These are phyloP conservation scores for Phytophthora podocarpi DNA, from an alignment of 352 stramenopile species.

Conservation along the genomic window DNA sequence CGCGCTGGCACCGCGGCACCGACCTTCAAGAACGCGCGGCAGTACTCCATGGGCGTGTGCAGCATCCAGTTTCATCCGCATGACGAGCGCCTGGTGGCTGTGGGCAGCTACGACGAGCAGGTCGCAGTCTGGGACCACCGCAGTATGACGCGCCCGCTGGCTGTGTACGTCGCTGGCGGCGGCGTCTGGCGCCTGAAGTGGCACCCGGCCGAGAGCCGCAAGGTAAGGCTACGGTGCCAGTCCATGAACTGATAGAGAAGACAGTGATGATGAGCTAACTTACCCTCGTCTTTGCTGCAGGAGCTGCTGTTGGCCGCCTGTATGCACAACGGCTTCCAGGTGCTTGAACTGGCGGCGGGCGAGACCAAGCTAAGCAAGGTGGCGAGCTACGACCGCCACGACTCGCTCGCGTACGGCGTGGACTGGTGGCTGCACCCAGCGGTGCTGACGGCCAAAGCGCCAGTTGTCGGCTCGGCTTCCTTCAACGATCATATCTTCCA, in stretches of 20 bases:
- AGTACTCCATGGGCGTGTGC: slow-evolving; percentile 86
- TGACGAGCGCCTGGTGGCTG: slow-evolving; percentile 61
- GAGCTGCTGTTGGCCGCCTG: slow-evolving; percentile 77
- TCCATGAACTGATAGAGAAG: no score
- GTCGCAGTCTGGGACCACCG: slow-evolving; percentile 81
- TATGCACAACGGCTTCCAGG: slow-evolving; percentile 90
- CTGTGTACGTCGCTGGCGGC: slow-evolving; percentile 54
- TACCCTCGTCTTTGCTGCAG: slow-evolving; percentile 30
- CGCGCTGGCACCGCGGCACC: slow-evolving; percentile 34
- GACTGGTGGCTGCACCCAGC: slow-evolving; percentile 74
- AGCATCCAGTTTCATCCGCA: slow-evolving; percentile 86
- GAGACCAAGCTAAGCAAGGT: slow-evolving; percentile 24
- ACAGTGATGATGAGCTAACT: slow-evolving; percentile 9
- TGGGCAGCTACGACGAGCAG: slow-evolving; percentile 87
- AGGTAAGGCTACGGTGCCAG: slow-evolving; percentile 40
- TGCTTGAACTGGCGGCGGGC: slow-evolving; percentile 39
- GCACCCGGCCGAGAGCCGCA: slow-evolving; percentile 50
- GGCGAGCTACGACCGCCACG: slow-evolving; percentile 59
- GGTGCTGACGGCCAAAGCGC: slow-evolving; percentile 40
- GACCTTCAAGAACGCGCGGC: slow-evolving; percentile 61
- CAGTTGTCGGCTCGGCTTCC: slow-evolving; percentile 72
- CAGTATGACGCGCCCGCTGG: slow-evolving; percentile 59
- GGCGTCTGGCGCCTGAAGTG: slow-evolving; percentile 88
- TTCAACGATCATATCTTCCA: slow-evolving; percentile 88
- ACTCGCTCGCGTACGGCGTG: slow-evolving; percentile 85